Conservation (phyloP, 805 yeast genomes). For the Starmerella potacharoeniae region DNA sequence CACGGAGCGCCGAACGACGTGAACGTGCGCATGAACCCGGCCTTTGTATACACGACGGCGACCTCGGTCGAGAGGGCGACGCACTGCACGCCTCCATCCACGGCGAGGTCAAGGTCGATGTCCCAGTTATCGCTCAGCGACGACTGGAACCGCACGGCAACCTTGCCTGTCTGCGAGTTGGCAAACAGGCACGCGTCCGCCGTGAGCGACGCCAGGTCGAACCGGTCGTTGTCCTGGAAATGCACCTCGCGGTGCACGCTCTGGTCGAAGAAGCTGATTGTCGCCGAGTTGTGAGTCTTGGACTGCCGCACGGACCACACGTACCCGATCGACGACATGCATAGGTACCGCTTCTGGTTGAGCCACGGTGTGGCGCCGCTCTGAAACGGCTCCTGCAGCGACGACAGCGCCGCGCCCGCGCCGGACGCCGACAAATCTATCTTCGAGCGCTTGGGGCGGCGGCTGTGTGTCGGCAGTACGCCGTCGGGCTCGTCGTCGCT, state of each 20-base stretch:
- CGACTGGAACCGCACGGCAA: conserved; percentile 62
- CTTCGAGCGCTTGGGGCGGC: not conserved
- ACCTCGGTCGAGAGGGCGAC: conserved; percentile 53
- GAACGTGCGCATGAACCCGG: conserved; percentile 63
- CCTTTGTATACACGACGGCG: conserved; percentile 59
- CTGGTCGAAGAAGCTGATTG: conserved; percentile 77
- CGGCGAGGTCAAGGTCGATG: conserved; percentile 10
- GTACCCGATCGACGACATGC: conserved; percentile 72
- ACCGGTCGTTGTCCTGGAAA: conserved; percentile 62
- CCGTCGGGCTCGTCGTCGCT: not conserved
- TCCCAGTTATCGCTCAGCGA: conserved; percentile 62
- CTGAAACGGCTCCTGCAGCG: conserved; percentile 46
- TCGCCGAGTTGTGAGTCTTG: conserved; percentile 52
- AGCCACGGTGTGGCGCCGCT: conserved; percentile 84
- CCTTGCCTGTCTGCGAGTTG: conserved; percentile 30
- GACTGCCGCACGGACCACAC: conserved; percentile 63
- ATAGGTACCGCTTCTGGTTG: conserved; percentile 57
- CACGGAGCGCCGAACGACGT: conserved; percentile 64
- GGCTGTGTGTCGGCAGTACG: not conserved
- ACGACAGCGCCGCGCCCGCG: not conserved
- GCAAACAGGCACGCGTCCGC: conserved; percentile 57
- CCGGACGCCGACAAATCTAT: not conserved
- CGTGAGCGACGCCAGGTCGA: conserved; percentile 65
- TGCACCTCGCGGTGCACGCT: conserved; percentile 68
- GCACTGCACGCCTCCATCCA: conserved; percentile 41